Percentiles rank a stretch among this genome's conserved stretches.
These are phyloP conservation scores for Mucor circinelloides DNA, from an alignment of 371 early-diverging fungal species.

Conservation along the genomic window DNA sequence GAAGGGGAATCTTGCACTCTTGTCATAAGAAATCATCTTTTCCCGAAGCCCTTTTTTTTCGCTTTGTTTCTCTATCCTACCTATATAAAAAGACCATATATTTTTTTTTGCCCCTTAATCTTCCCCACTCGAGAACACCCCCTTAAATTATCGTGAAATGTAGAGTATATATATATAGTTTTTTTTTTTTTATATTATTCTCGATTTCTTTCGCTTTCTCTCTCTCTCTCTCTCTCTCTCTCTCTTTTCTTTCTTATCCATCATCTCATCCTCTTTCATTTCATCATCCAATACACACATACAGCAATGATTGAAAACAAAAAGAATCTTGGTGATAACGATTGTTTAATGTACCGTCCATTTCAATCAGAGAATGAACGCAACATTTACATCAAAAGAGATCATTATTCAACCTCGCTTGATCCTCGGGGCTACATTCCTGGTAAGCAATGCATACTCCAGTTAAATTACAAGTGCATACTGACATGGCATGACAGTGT, in stretches of 20 bases:
- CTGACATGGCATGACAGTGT: slow-evolving; percentile 40
- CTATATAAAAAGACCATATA: not conserved
- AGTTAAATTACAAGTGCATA: not conserved
- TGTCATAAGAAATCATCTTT: not conserved
- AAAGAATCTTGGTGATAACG: slow-evolving; percentile 5
- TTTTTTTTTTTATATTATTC: not conserved
- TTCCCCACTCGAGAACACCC: slow-evolving; percentile 3
- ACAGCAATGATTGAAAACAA: not conserved
- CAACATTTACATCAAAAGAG: slow-evolving; percentile 7
- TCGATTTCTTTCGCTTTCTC: not conserved
- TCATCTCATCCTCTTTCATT: not conserved
- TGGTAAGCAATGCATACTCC: slow-evolving; percentile 37
- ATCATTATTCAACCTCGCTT: slow-evolving; percentile 62
- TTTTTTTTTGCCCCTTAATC: slow-evolving; percentile 3
- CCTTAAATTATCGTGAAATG: not conserved
- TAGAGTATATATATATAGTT: not conserved
- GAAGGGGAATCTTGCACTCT: not conserved
- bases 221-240: not conserved
- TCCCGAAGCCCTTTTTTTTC: not conserved
- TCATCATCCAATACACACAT: not conserved
- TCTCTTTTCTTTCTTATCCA: too few relatives aligned
- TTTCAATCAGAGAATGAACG: not conserved
- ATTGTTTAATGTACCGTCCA: slow-evolving; percentile 12
- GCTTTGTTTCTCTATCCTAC: slow-evolving; percentile 1
- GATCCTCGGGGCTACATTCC: slow-evolving; percentile 72